Conservation (phyloP, 177 flowering plant genomes). For the Vitis hybrid region DNA sequence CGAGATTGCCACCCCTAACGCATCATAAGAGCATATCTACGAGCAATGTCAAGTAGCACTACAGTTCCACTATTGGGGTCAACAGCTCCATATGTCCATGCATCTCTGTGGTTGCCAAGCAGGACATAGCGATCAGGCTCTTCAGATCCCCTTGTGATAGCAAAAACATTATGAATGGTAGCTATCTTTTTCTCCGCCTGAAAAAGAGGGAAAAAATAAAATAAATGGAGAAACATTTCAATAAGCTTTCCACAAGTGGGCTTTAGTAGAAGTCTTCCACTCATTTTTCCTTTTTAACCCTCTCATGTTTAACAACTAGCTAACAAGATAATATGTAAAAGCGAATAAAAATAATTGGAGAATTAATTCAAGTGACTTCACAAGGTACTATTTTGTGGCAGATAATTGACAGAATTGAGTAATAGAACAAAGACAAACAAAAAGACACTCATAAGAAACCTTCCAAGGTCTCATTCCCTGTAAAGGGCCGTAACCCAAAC, state of each 20-base stretch:
- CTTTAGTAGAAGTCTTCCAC: background rate
- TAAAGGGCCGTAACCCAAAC: too few relatives aligned
- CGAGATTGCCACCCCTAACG: constrained; percentile 78
- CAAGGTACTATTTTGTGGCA: too few relatives aligned
- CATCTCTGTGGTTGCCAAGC: constrained; percentile 97
- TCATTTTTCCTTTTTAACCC: background rate
- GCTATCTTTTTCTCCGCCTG: constrained; percentile 77
- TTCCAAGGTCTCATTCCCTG: too few relatives aligned
- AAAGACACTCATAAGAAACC: too few relatives aligned
- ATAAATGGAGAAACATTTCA: background rate
- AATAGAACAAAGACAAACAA: too few relatives aligned
- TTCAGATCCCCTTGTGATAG: constrained; percentile 69
- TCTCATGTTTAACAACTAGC: too few relatives aligned
- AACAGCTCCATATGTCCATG: constrained; percentile 99
- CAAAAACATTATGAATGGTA: constrained; percentile 69
- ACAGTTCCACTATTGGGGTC: constrained; percentile 99
- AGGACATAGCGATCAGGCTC: constrained; percentile 90
- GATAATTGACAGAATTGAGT: too few relatives aligned
- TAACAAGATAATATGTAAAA: too few relatives aligned
- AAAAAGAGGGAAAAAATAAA: constrained; percentile 1
- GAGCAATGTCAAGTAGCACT: constrained; percentile 84
- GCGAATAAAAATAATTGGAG: too few relatives aligned
- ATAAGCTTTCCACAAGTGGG: background rate
- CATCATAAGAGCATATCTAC: constrained; percentile 60
- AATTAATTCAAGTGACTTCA: too few relatives aligned